Percentiles rank a stretch among this genome's conserved stretches.
Conservation (phyloP, 2,329 filamentous ascomycete genomes). For the Byssochlamys sp. region DNA sequence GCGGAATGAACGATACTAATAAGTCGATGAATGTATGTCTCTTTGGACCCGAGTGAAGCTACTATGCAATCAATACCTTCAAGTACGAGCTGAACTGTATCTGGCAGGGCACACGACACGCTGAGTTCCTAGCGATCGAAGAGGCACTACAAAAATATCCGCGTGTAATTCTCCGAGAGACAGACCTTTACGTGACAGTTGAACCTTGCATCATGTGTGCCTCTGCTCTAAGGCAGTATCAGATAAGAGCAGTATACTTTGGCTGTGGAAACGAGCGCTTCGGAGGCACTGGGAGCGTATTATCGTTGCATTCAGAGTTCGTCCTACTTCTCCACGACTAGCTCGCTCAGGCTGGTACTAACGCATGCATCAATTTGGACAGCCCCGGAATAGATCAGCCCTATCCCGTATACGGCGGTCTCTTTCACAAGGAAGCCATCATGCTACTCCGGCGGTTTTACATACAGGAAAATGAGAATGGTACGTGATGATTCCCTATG, state of each 20-base stretch:
- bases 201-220: constrained; percentile 99
- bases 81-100: not conserved
- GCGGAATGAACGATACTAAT: constrained; percentile 95
- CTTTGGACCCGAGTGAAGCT: not conserved
- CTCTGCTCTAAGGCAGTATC: constrained; percentile 76
- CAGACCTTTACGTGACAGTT: constrained; percentile 87
- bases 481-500: constrained; percentile 37
- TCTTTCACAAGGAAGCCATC: constrained; percentile 85
- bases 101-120: constrained; percentile 83
- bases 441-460: constrained; percentile 89
- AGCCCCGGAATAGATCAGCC: constrained; percentile 65
- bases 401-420: constrained; percentile 75
- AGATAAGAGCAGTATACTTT: constrained; percentile 83
- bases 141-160: constrained; percentile 56
- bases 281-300: constrained; percentile 86
- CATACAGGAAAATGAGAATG: constrained; percentile 92
- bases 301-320: constrained; percentile 68
- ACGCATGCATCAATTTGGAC: not conserved
- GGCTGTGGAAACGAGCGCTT: constrained; percentile 95
- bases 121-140: constrained; percentile 81
- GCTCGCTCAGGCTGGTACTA: constrained; percentile 24
- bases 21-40: constrained; percentile 57
- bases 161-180: constrained; percentile 59
- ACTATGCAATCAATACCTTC: not conserved
- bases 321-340: constrained; percentile 18